Evolutionary conservation across 768 basidiomycete genomes (phyloP).

Genomic region (Tulasnella sp.): DNA sequence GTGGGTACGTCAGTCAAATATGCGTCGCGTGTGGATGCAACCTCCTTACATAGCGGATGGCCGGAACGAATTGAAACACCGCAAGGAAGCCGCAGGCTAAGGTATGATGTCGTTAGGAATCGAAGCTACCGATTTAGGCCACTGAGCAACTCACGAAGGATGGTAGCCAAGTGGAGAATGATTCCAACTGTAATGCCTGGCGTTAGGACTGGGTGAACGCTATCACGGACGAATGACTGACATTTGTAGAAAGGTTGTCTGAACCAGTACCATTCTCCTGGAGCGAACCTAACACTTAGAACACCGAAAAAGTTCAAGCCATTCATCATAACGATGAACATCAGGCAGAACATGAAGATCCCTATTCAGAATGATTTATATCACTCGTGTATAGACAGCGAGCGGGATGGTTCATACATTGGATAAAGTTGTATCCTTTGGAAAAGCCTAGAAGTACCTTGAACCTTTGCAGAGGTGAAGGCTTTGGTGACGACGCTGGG

Average conservation of each 20-base stretch:
- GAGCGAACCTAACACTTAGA: neutral
- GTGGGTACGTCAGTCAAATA: neutral
- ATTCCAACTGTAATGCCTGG: neutral
- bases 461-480: neutral
- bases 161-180: neutral
- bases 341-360: neutral
- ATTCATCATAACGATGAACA: neutral
- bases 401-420: neutral
- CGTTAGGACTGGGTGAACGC: neutral
- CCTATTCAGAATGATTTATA: neutral
- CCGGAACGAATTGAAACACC: conserved; percentile 13
- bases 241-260: neutral
- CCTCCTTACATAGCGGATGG: neutral
- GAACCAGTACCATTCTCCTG: conserved; percentile 16
- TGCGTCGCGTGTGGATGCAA: neutral
- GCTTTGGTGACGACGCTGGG: neutral
- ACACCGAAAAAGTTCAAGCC: neutral
- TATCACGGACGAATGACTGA: neutral
- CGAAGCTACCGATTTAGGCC: neutral
- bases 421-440: neutral
- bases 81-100: conserved; percentile 13
- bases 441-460: neutral
- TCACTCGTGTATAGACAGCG: neutral
- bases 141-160: neutral
- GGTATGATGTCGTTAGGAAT: neutral